Base-by-base conservation (phyloP, 345 rosid genomes). In the Physaria fendleri region DNA sequence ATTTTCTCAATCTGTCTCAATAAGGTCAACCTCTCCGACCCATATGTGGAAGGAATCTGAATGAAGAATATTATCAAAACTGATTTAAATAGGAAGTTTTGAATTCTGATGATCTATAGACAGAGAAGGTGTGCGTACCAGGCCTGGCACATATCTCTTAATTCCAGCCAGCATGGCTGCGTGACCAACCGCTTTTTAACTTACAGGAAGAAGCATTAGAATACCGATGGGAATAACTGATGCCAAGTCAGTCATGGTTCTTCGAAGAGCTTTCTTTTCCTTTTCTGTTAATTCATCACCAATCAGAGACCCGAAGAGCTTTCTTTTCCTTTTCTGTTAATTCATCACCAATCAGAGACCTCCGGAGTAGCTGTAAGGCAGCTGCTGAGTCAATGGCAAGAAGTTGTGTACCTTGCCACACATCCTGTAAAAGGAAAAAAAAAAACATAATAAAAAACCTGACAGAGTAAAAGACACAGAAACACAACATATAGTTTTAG, bases 381-480 rank as follows among this genome's bases (percentile, higher is more conserved):
- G 97, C 90, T 71, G 71, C 95, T 70, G 79, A 87, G 71, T 93
- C 99, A 66, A 82, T 78, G 30, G 88, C 97, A 56, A 93, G 82
- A 75, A 93, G 99, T 75, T 89, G 97, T 59, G 99, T 87, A 63
- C 99, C 99, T 85, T 89, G 99, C 81, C 81, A 79, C 66, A 93
- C 88, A 71, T 87, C 95, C 99, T 93, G 90, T 27, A 32, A 22
- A 48, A 5, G n/a, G 28, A 4, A 46, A 41, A 48, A 41, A 16
- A 7, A 39, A n/a, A 37, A 40, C 24, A 41, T n/a, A n/a, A n/a
- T n/a, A n/a, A n/a, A n/a, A n/a, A 64, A 27, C 8, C 16, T 30
- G 40, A 49, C 60, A 24, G 52, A 56, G 59, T 15, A 40, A 58
- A 68, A 34, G 23, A 24, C 14, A 32, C 22, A 49, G 16, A 25